A percentile compares a stretch with the other conserved stretches of the same genome.
phyloP scores from a whole-genome alignment of 768 basidiomycete species.

The Pleurotus tuoliensis region DNA sequence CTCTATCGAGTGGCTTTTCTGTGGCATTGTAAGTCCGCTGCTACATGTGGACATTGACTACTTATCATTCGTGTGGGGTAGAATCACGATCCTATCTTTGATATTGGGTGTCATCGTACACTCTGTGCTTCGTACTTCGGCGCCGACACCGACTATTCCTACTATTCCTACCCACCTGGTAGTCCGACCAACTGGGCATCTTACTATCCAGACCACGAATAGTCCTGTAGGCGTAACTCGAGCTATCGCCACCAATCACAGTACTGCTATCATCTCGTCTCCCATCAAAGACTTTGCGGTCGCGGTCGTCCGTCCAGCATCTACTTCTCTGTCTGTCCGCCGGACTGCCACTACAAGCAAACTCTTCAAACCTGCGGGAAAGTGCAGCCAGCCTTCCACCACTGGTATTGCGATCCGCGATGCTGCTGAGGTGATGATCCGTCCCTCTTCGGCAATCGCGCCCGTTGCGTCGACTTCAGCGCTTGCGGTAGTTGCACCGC shows the following conservation, averaged over 20 bases:
- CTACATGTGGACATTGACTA: constrained; percentile 11
- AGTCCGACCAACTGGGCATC: constrained; percentile 7
- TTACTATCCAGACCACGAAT: constrained; percentile 17
- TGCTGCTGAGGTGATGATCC: constrained; percentile 12
- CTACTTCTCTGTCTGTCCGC: constrained; percentile 36
- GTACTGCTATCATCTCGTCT: constrained; percentile 30
- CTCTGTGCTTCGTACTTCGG: constrained; percentile 38
- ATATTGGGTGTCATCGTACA: constrained; percentile 61
- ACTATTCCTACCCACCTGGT: constrained; percentile 22
- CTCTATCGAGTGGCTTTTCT: constrained; percentile 30
- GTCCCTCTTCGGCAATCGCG: neutral
- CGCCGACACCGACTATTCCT: constrained; percentile 29
- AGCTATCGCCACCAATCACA: constrained; percentile 19
- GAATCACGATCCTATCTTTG: constrained; percentile 66
- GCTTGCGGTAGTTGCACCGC: neutral
- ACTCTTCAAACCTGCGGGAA: constrained; percentile 15
- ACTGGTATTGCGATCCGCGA: constrained; percentile 14
- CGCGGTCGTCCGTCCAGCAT: constrained; percentile 46
- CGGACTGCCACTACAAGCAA: constrained; percentile 19
- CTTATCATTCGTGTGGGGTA: constrained; percentile 20
- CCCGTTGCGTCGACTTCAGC: no score
- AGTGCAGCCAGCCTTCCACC: constrained; percentile 13
- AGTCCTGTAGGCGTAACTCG: neutral
- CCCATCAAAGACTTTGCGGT: constrained; percentile 47
- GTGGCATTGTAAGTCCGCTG: constrained; percentile 57